These are phyloP conservation scores for Sporothrix globosa DNA, from an alignment of 2,329 filamentous ascomycete genomes.

Conservation along the genomic window DNA sequence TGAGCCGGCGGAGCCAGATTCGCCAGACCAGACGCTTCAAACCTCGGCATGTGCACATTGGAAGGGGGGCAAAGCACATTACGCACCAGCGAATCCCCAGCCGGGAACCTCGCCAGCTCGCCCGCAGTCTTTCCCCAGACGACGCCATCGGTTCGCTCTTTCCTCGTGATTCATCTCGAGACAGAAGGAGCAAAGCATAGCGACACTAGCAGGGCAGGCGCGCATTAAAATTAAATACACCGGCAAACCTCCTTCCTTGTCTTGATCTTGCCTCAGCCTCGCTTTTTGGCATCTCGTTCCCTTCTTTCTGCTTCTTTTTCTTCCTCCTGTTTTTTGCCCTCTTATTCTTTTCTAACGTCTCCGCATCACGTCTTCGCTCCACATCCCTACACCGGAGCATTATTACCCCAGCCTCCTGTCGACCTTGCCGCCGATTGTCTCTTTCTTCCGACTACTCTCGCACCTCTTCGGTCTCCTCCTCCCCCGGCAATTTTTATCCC, in stretches of 20 bases:
- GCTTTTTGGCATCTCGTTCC: conserved; percentile 16
- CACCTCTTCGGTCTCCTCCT: neutral
- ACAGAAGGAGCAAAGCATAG: conserved; percentile 11
- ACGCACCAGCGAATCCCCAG: neutral
- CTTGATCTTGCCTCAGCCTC: conserved; percentile 23
- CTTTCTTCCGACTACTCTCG: neutral
- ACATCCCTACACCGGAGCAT: neutral
- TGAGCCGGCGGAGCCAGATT: conserved; percentile 26
- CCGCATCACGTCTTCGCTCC: neutral
- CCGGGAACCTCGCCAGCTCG: neutral
- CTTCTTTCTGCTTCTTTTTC: neutral
- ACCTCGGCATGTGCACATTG: conserved; percentile 31
- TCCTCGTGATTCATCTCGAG: conserved; percentile 27
- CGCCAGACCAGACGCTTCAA: conserved; percentile 17
- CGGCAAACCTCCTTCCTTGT: conserved; percentile 12
- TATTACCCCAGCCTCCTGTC: neutral
- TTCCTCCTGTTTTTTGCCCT: too few species aligned
- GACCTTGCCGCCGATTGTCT: neutral
- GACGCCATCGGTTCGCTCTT: conserved; percentile 27
- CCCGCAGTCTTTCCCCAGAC: conserved; percentile 11
- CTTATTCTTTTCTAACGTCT: neutral
- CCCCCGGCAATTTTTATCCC: neutral
- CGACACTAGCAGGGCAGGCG: conserved; percentile 21
- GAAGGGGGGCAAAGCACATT: conserved; percentile 18
- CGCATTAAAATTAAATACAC: conserved; percentile 26